phyloP scores from a whole-genome alignment of 129 eudicot genomes.

The Smallanthus sonchifolius region DNA sequence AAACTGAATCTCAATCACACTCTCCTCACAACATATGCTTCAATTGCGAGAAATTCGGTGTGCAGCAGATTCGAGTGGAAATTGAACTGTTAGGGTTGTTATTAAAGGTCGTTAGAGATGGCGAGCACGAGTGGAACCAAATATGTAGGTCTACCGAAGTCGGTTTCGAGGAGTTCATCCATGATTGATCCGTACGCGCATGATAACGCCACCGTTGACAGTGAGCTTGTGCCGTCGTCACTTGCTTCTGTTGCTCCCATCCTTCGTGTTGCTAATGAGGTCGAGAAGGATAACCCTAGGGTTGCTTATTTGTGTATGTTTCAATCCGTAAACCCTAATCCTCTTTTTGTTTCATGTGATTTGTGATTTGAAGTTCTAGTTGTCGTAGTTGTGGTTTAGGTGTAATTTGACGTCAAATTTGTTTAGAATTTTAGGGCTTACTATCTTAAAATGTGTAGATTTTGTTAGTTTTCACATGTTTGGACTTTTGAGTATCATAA shows the following conservation, averaged over 20 bases:
- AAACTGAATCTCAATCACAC: slow-evolving; percentile 9
- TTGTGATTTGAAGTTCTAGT: background rate
- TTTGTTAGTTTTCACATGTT: background rate
- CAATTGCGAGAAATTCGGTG: background rate
- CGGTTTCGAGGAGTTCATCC: slow-evolving; percentile 41
- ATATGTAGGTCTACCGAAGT: slow-evolving; percentile 42
- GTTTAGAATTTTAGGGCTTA: background rate
- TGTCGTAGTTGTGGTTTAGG: background rate
- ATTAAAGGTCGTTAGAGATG: slow-evolving; percentile 32
- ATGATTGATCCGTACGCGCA: slow-evolving; percentile 50
- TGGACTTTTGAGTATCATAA: background rate
- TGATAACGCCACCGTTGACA: slow-evolving; percentile 53
- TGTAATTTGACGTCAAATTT: background rate
- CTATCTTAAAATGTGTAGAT: slow-evolving; percentile 3
- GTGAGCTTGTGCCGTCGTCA: slow-evolving; percentile 93
- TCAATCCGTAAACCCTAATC: background rate
- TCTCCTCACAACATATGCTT: background rate
- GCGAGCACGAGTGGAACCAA: slow-evolving; percentile 88
- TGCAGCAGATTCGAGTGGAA: background rate
- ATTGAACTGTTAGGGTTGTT: background rate
- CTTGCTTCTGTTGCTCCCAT: slow-evolving; percentile 81
- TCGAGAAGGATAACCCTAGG: slow-evolving; percentile 75
- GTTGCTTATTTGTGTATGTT: slow-evolving; percentile 89
- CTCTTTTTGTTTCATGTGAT: background rate
- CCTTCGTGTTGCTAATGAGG: slow-evolving; percentile 86